Percentiles rank a stretch among this genome's conserved stretches.
Conservation (phyloP, 2,329 filamentous ascomycete species). For the Fusarium aywerte region DNA sequence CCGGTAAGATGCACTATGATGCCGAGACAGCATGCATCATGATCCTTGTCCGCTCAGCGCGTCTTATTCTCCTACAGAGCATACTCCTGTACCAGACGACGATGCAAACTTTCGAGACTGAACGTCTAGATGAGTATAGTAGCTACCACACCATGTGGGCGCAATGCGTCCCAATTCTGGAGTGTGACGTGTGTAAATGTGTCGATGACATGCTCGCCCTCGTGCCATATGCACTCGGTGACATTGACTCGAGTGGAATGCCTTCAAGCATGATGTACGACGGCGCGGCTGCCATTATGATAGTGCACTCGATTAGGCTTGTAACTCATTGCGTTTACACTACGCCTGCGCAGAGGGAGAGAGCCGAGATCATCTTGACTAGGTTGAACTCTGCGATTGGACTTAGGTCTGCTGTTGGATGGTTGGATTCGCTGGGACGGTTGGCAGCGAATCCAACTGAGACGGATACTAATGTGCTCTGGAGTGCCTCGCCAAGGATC, state of each 20-base stretch:
- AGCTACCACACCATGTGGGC: constrained; percentile 27
- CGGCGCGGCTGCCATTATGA: constrained; percentile 48
- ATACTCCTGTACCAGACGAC: constrained; percentile 44
- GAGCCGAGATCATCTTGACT: constrained; percentile 38
- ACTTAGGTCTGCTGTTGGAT: constrained; percentile 45
- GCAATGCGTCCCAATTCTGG: constrained; percentile 33
- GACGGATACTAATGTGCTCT: neutral
- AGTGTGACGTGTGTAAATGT: constrained; percentile 40
- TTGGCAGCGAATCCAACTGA: neutral
- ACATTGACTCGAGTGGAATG: constrained; percentile 41
- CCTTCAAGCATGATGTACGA: constrained; percentile 44
- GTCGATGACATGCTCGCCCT: constrained; percentile 49
- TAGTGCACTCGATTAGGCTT: constrained; percentile 48
- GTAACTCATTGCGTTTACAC: constrained; percentile 47
- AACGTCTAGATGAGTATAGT: constrained; percentile 2
- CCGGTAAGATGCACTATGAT: constrained; percentile 42
- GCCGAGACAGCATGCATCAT: constrained; percentile 50
- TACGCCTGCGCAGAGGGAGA: constrained; percentile 39
- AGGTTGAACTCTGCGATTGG: constrained; percentile 47
- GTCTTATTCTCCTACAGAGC: constrained; percentile 47
- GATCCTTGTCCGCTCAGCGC: constrained; percentile 47
- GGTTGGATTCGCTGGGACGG: no score
- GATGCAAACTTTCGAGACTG: constrained; percentile 8
- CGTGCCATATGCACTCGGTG: constrained; percentile 50
- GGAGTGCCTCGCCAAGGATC: neutral